Conservation (phyloP, 805 yeast species). For the Jamesozyma jinghongensis region DNA sequence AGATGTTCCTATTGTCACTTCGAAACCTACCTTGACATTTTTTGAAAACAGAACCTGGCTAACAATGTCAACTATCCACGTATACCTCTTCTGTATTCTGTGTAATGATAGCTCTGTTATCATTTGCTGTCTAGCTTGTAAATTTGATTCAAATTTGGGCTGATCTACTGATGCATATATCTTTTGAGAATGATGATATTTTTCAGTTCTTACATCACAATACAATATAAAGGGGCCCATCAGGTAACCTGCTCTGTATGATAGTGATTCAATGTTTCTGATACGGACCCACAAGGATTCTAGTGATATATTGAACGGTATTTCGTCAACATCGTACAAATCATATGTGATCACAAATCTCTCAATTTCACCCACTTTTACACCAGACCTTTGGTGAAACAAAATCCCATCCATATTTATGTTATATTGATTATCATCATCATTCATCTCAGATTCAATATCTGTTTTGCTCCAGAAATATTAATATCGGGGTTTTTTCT, state of each 20-base stretch:
- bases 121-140: slow-evolving; percentile 59
- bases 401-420: slow-evolving; percentile 1
- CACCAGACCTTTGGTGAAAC: slow-evolving; percentile 11
- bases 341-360: slow-evolving; percentile 46
- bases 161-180: slow-evolving; percentile 67
- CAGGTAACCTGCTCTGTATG: slow-evolving; percentile 56
- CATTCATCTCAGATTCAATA: too few species aligned
- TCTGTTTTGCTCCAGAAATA: too few species aligned
- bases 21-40: slow-evolving; percentile 53
- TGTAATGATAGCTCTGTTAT: slow-evolving; percentile 55
- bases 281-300: slow-evolving; percentile 45
- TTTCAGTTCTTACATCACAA: slow-evolving; percentile 53
- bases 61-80: slow-evolving; percentile 63
- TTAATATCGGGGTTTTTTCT: too few species aligned
- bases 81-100: slow-evolving; percentile 46
- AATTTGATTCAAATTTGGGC: slow-evolving; percentile 63
- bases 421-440: neutral
- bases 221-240: slow-evolving; percentile 72
- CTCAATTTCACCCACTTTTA: slow-evolving; percentile 54
- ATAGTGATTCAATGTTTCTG: slow-evolving; percentile 46
- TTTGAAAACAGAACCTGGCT: slow-evolving; percentile 65
- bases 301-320: slow-evolving; percentile 20
- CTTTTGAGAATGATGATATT: slow-evolving; percentile 41
- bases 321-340: slow-evolving; percentile 29
- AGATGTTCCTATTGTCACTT: slow-evolving; percentile 42